Evolutionary conservation across 768 basidiomycete genomes (phyloP).

Genomic region (Psilocybe cubensis): DNA sequence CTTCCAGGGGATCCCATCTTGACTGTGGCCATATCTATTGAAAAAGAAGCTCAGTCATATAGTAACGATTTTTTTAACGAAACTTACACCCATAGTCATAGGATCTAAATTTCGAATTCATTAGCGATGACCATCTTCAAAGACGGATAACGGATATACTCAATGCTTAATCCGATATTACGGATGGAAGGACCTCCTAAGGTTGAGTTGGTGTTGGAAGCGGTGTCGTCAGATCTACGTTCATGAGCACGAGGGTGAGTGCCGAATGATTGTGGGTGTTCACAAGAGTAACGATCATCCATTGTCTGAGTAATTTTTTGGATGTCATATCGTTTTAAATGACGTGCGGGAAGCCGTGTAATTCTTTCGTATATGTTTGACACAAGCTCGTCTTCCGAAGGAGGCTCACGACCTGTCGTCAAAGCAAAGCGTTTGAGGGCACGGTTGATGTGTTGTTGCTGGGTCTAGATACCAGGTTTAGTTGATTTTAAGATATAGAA

Average conservation of each 20-base stretch:
- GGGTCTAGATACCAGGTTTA: not conserved
- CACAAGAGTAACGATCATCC: not conserved
- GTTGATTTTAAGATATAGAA: not conserved
- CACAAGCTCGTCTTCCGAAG: conserved; percentile 53
- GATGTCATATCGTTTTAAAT: not conserved
- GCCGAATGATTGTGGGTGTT: not conserved
- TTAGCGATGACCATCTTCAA: not conserved
- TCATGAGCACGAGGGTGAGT: not conserved
- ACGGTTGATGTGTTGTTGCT: conserved; percentile 73
- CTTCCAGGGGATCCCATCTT: conserved; percentile 71
- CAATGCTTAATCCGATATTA: conserved; percentile 2
- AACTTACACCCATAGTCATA: conserved; percentile 37
- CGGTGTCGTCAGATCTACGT: not conserved
- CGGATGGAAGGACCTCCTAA: not conserved
- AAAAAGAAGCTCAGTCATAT: conserved; percentile 6
- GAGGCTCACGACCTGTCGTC: conserved; percentile 65
- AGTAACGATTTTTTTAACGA: not conserved
- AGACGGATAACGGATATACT: not conserved
- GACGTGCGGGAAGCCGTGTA: conserved; percentile 20
- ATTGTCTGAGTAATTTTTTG: not conserved
- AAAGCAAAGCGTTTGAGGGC: conserved; percentile 64
- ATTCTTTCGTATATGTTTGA: conserved; percentile 37
- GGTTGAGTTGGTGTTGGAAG: not conserved
- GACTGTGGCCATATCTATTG: conserved; percentile 56
- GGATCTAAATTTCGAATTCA: not conserved